Percentiles rank a stretch among this genome's conserved stretches.
These are phyloP conservation scores for Daedalea quercina DNA, from an alignment of 768 basidiomycete genomes.

Conservation along the genomic window DNA sequence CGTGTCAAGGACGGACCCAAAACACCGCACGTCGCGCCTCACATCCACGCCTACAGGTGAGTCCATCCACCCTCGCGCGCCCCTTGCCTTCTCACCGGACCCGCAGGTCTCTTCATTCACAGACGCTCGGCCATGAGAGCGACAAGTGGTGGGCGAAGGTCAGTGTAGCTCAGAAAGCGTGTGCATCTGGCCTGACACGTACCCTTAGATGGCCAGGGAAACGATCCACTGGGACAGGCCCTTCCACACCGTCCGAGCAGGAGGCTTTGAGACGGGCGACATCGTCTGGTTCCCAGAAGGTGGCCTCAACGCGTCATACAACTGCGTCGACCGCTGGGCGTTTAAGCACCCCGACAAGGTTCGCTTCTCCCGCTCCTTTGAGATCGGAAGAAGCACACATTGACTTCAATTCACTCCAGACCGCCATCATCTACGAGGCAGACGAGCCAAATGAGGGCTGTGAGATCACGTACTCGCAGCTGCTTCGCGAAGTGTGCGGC, in stretches of 20 bases:
- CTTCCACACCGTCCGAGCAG: slow-evolving; percentile 81
- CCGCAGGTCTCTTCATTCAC: slow-evolving; percentile 43
- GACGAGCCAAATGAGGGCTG: slow-evolving; percentile 84
- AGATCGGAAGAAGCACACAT: not conserved
- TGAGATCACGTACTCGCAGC: slow-evolving; percentile 74
- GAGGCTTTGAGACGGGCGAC: slow-evolving; percentile 79
- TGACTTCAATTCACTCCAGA: slow-evolving; percentile 33
- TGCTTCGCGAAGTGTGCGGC: slow-evolving; percentile 83
- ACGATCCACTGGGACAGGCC: slow-evolving; percentile 83
- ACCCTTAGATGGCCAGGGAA: slow-evolving; percentile 56
- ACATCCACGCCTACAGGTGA: slow-evolving; percentile 60
- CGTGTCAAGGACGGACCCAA: slow-evolving; percentile 59
- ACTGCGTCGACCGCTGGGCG: slow-evolving; percentile 96
- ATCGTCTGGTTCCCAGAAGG: slow-evolving; percentile 97
- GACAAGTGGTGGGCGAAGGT: slow-evolving; percentile 91
- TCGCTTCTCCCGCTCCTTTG: not conserved
- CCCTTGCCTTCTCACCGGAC: slow-evolving; percentile 3
- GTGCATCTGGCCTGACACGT: not conserved
- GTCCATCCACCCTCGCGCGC: slow-evolving; percentile 17
- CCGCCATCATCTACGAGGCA: slow-evolving; percentile 97
- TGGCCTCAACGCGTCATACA: slow-evolving; percentile 87
- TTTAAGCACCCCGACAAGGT: slow-evolving; percentile 83
- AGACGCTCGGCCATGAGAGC: slow-evolving; percentile 68
- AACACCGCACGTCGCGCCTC: slow-evolving; percentile 73
- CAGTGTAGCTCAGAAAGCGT: slow-evolving; percentile 2